Evolutionary conservation across 148 eudicot species (phyloP).

Genomic region (Persicaria tinctoria): DNA sequence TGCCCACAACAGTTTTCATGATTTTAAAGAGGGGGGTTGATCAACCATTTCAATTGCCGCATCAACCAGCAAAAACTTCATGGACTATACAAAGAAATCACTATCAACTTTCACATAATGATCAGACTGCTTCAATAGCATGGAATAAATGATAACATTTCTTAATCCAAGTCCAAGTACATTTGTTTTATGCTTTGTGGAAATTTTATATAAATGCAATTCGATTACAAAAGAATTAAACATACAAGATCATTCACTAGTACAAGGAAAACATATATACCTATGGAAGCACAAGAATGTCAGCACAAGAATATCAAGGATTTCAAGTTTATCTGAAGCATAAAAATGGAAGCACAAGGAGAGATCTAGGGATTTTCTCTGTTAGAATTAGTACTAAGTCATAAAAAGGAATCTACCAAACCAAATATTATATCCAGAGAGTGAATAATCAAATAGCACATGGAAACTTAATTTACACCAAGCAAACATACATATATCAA

Average conservation of each 20-base stretch:
- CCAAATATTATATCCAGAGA: background rate
- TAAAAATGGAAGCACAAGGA: no score
- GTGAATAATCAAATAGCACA: background rate
- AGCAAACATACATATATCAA: background rate
- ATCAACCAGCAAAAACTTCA: no score
- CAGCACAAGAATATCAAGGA: rapidly evolving
- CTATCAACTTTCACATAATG: no score
- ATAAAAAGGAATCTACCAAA: background rate
- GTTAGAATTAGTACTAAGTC: background rate
- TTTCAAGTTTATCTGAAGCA: background rate
- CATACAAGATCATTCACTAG: background rate
- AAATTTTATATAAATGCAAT: background rate
- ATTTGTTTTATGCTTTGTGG: background rate
- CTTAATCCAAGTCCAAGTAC: background rate
- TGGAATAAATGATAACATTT: background rate
- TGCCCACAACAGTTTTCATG: no score
- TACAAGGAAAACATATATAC: no score
- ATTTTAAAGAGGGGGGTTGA: no score
- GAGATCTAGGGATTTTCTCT: no score
- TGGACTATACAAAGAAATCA: no score
- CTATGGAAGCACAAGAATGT: no score
- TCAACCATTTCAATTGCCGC: no score
- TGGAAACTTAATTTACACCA: background rate
- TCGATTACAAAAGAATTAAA: background rate
- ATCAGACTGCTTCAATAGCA: background rate